phyloP scores from a whole-genome alignment of 1,284 basidiomycete genomes.

The Naganishia sp. region DNA sequence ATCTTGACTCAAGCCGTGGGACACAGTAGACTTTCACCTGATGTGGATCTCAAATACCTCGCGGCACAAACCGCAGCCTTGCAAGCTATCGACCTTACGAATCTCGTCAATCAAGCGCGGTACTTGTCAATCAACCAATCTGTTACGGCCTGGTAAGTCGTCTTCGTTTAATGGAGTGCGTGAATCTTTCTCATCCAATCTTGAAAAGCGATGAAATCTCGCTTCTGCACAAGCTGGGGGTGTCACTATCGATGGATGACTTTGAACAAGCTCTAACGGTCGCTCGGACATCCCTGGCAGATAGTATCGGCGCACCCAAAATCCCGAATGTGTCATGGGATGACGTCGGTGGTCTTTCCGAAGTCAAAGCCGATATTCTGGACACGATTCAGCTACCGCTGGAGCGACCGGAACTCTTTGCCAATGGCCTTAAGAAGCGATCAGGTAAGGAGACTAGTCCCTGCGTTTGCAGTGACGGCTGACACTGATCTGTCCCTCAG shows the following conservation, averaged over 20 bases:
- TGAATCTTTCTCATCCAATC: background rate
- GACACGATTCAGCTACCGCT: constrained; percentile 96
- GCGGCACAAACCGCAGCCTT: constrained; percentile 91
- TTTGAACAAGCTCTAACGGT: constrained; percentile 73
- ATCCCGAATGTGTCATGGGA: constrained; percentile 98
- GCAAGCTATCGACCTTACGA: constrained; percentile 76
- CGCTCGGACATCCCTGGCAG: constrained; percentile 78
- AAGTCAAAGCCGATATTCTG: constrained; percentile 89
- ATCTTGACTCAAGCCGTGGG: constrained; percentile 63
- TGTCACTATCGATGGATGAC: constrained; percentile 63
- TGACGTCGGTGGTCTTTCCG: constrained; percentile 88
- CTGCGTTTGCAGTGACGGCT: constrained; percentile 5
- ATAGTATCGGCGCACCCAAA: constrained; percentile 92
- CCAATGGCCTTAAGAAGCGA: constrained; percentile 89
- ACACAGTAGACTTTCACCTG: constrained; percentile 63
- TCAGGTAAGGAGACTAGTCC: constrained; percentile 64
- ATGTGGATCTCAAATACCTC: constrained; percentile 71
- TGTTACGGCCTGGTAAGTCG: constrained; percentile 35
- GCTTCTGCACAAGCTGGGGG: constrained; percentile 15
- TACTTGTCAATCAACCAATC: constrained; percentile 64
- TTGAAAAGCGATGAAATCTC: constrained; percentile 11
- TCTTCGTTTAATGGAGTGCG: background rate
- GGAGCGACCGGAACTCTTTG: constrained; percentile 91
- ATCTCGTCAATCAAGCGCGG: constrained; percentile 68
- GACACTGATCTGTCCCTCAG: constrained; percentile 58